A percentile compares a stretch with the other conserved stretches of the same genome.
These are phyloP conservation scores for Fusarium brevicatenulatum DNA, from an alignment of 2,329 filamentous ascomycete species.

Conservation along the genomic window DNA sequence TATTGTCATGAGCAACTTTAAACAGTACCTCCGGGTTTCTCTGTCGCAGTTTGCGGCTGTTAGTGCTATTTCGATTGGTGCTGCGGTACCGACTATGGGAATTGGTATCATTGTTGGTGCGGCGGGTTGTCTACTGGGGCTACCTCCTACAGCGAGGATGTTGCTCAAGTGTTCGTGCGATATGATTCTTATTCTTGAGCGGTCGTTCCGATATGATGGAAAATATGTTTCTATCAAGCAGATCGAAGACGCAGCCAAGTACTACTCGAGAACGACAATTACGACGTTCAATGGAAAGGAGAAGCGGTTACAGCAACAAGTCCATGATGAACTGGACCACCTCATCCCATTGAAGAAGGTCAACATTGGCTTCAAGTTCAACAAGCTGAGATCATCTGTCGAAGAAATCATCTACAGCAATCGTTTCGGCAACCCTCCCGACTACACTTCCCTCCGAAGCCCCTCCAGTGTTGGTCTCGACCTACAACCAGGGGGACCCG, in stretches of 20 bases:
- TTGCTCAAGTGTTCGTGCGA: slow-evolving; percentile 42
- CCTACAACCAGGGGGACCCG: not conserved
- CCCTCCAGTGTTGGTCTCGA: slow-evolving; percentile 23
- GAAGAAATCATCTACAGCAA: slow-evolving; percentile 39
- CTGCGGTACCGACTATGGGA: slow-evolving; percentile 32
- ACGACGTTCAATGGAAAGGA: slow-evolving; percentile 36
- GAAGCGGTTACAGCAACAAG: slow-evolving; percentile 37
- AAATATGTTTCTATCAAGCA: slow-evolving; percentile 44
- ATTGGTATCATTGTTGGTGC: slow-evolving; percentile 35
- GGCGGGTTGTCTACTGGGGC: slow-evolving; percentile 30
- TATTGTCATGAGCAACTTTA: slow-evolving; percentile 40
- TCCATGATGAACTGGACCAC: slow-evolving; percentile 41
- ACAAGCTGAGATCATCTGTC: slow-evolving; percentile 29
- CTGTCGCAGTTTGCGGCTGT: slow-evolving; percentile 33
- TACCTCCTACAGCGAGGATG: slow-evolving; percentile 39
- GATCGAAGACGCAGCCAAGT: slow-evolving; percentile 41
- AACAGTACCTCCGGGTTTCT: slow-evolving; percentile 35
- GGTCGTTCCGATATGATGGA: slow-evolving; percentile 39
- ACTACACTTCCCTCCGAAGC: slow-evolving; percentile 25
- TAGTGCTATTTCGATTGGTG: slow-evolving; percentile 28
- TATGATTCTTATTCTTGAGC: slow-evolving; percentile 41
- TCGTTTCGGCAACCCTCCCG: slow-evolving; percentile 27
- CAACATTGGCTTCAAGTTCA: slow-evolving; percentile 38
- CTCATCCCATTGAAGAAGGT: slow-evolving; percentile 40
- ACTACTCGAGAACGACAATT: slow-evolving; percentile 35